These are phyloP conservation scores for Chaetomium tenue DNA, from an alignment of 495 filamentous ascomycete species.

Conservation along the genomic window DNA sequence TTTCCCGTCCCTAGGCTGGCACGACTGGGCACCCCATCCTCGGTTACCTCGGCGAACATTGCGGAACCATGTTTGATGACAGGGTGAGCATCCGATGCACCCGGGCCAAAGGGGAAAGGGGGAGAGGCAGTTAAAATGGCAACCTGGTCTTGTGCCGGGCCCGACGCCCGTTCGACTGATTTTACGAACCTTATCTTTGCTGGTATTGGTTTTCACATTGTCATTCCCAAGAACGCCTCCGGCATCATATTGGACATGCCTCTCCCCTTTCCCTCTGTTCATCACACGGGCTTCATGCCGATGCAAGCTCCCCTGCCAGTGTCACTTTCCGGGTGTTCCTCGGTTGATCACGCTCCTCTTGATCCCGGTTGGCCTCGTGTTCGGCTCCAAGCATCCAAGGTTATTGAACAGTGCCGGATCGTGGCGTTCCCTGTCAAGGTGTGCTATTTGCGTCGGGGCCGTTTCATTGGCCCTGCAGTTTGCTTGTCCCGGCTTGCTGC, in stretches of 20 bases:
- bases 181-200: neutral
- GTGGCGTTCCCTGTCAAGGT: conserved; percentile 15
- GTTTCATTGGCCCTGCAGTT: conserved; percentile 7
- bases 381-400: neutral
- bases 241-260: neutral
- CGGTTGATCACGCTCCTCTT: neutral
- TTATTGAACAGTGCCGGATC: conserved; percentile 11
- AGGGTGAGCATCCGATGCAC: neutral
- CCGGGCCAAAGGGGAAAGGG: too few relatives aligned
- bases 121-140: neutral
- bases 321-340: neutral
- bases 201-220: neutral
- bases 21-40: neutral
- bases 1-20: too few relatives aligned
- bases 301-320: neutral
- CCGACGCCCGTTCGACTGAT: too few relatives aligned
- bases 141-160: neutral
- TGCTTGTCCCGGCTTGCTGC: neutral
- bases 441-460: neutral
- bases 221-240: neutral
- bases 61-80: conserved; percentile 2
- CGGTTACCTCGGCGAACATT: conserved; percentile 3
- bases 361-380: neutral
- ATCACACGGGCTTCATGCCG: neutral
- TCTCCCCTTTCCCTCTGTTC: neutral